Percentiles rank a stretch among this genome's conserved stretches.
These are phyloP conservation scores for Fusarium sulawesiense DNA, from an alignment of 2,329 filamentous ascomycete genomes.

Conservation along the genomic window DNA sequence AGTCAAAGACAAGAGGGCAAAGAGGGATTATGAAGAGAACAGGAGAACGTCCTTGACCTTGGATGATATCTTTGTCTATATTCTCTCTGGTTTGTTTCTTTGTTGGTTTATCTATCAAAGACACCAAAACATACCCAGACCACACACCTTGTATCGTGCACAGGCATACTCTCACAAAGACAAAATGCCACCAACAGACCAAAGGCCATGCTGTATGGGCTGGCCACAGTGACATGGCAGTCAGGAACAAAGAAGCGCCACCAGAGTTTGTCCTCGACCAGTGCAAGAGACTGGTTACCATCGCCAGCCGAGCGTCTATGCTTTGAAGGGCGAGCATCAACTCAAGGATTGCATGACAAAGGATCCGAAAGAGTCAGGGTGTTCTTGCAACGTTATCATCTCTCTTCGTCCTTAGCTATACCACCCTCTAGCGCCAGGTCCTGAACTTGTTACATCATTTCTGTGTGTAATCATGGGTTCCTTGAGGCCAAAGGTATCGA, in stretches of 20 bases:
- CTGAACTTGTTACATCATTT: slow-evolving; percentile 64
- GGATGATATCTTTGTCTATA: slow-evolving; percentile 25
- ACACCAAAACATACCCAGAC: slow-evolving; percentile 18
- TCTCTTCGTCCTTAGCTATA: slow-evolving; percentile 61
- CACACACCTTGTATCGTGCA: slow-evolving; percentile 2
- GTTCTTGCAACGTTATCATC: slow-evolving; percentile 1
- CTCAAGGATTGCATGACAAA: slow-evolving; percentile 17
- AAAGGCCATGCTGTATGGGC: background rate
- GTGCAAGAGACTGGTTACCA: slow-evolving; percentile 13
- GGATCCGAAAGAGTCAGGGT: background rate
- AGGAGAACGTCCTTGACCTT: background rate
- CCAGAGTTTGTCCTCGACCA: background rate
- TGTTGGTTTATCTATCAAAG: background rate
- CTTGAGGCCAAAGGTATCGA: slow-evolving; percentile 80
- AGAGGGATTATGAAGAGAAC: slow-evolving; percentile 15
- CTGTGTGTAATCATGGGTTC: slow-evolving; percentile 88
- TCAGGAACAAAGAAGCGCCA: slow-evolving; percentile 26
- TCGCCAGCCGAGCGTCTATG: slow-evolving; percentile 7
- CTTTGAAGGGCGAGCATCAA: background rate
- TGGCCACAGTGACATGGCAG: background rate
- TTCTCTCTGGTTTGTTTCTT: slow-evolving; percentile 21
- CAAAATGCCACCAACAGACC: background rate
- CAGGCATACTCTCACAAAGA: slow-evolving; percentile 17
- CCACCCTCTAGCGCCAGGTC: slow-evolving; percentile 71
- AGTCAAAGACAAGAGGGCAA: background rate